phyloP scores from a whole-genome alignment of 306 rosid genomes.

The Begonia fuchsioides region DNA sequence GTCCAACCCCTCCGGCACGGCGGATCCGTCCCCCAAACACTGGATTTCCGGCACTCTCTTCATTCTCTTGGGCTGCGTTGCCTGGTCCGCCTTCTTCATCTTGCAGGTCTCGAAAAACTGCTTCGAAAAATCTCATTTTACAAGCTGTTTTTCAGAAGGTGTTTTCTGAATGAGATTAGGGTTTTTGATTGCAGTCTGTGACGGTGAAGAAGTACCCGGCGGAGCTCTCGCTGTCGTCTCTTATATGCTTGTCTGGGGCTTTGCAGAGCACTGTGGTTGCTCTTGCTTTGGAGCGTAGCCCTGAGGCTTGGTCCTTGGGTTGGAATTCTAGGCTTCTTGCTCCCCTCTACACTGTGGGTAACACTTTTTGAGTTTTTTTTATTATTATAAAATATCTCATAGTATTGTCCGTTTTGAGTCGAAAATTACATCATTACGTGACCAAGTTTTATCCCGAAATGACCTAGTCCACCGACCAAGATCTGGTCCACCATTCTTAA shows the following conservation, averaged over 20 bases:
- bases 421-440: too few species aligned
- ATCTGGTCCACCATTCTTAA: too few species aligned
- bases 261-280: constrained; percentile 35
- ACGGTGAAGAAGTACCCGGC: constrained; percentile 55
- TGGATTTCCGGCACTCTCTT: constrained; percentile 45
- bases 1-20: constrained; percentile 7
- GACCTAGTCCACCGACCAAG: too few species aligned
- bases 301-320: constrained; percentile 39
- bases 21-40: constrained; percentile 14
- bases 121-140: not conserved
- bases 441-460: too few species aligned
- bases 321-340: constrained; percentile 48
- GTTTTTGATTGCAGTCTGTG: constrained; percentile 21
- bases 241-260: constrained; percentile 50
- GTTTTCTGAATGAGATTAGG: not conserved
- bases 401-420: too few species aligned
- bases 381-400: too few species aligned
- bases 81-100: constrained; percentile 52
- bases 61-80: constrained; percentile 50
- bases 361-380: too few species aligned
- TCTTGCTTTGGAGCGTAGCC: constrained; percentile 22
- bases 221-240: constrained; percentile 34
- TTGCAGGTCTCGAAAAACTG: constrained; percentile 21
- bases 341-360: constrained; percentile 42
- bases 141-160: not conserved